phyloP scores from a whole-genome alignment of 2,329 filamentous ascomycete genomes.

The Fusarium bactridioides region DNA sequence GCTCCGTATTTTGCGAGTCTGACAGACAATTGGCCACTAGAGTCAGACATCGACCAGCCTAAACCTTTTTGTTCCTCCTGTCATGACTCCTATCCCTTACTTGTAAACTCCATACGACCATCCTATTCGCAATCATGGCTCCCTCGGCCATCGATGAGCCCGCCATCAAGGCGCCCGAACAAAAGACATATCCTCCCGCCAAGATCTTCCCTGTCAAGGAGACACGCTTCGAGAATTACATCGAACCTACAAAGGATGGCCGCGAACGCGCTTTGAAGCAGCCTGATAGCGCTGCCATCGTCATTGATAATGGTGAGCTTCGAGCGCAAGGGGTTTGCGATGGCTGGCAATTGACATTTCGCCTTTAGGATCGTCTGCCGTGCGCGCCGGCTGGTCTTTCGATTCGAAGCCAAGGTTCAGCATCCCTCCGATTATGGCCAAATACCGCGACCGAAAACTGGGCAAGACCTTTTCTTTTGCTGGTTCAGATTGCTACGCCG shows the following conservation, averaged over 20 bases:
- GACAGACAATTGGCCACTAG: slow-evolving; percentile 41
- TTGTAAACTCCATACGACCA: slow-evolving; percentile 6
- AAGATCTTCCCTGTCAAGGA: slow-evolving; percentile 69
- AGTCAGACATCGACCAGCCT: slow-evolving; percentile 16
- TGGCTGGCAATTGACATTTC: slow-evolving; percentile 29
- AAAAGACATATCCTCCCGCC: slow-evolving; percentile 59
- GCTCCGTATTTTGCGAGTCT: slow-evolving; percentile 26
- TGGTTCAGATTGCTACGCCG: slow-evolving; percentile 90
- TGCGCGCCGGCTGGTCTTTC: slow-evolving; percentile 96
- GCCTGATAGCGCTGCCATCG: slow-evolving; percentile 75
- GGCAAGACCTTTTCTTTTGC: slow-evolving; percentile 92
- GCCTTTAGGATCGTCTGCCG: slow-evolving; percentile 77
- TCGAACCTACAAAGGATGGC: slow-evolving; percentile 68
- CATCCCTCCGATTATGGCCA: slow-evolving; percentile 89
- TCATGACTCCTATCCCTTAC: slow-evolving; percentile 28
- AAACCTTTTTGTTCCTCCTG: slow-evolving; percentile 3
- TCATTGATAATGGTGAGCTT: slow-evolving; percentile 91
- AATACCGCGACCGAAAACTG: slow-evolving; percentile 93
- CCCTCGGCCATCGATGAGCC: slow-evolving; percentile 61
- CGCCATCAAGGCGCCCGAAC: slow-evolving; percentile 46
- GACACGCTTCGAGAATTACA: slow-evolving; percentile 65
- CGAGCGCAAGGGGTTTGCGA: slow-evolving; percentile 11
- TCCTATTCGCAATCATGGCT: slow-evolving; percentile 52
- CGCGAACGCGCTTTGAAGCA: slow-evolving; percentile 72
- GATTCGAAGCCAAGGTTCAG: slow-evolving; percentile 81